A percentile compares a stretch with the other conserved stretches of the same genome.
phyloP scores from a whole-genome alignment of 306 rosid genomes.

The Aeschynomene evenia region DNA sequence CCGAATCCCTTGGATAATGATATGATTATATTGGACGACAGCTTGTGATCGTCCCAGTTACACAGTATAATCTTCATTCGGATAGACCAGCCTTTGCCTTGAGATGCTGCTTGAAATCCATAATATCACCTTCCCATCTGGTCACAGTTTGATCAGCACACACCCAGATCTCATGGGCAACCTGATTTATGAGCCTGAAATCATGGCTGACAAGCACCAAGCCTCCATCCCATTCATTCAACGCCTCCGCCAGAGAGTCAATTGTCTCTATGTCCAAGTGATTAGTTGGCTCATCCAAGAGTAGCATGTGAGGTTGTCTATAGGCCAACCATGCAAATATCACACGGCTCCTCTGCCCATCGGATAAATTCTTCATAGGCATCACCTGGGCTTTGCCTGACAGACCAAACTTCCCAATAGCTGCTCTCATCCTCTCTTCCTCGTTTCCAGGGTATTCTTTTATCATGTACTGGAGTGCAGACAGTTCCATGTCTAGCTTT shows the following conservation, averaged over 20 bases:
- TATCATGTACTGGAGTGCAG: conserved; percentile 83
- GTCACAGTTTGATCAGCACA: conserved; percentile 88
- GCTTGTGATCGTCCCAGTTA: neutral
- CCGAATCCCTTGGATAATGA: conserved; percentile 8
- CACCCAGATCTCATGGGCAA: conserved; percentile 95
- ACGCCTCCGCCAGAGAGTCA: conserved; percentile 89
- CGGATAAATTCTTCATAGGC: conserved; percentile 96
- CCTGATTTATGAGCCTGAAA: conserved; percentile 98
- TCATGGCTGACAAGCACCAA: conserved; percentile 97
- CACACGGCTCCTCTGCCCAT: conserved; percentile 96
- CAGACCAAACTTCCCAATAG: conserved; percentile 89
- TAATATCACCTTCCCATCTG: conserved; percentile 89
- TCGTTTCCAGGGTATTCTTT: conserved; percentile 93
- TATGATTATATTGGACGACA: neutral
- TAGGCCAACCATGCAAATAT: conserved; percentile 94
- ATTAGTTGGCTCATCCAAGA: conserved; percentile 93
- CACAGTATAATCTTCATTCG: conserved; percentile 41
- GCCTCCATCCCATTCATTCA: conserved; percentile 99
- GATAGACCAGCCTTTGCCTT: conserved; percentile 76
- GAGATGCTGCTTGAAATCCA: conserved; percentile 86
- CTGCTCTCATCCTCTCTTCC: conserved; percentile 95
- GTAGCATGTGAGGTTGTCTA: conserved; percentile 88
- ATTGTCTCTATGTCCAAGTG: conserved; percentile 98
- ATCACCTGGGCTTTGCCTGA: conserved; percentile 96
- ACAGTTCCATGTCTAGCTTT: conserved; percentile 81